Percentiles rank a stretch among this genome's conserved stretches.
phyloP scores from a whole-genome alignment of 2,329 filamentous ascomycete species.

The Dendrostoma leiphaemia region DNA sequence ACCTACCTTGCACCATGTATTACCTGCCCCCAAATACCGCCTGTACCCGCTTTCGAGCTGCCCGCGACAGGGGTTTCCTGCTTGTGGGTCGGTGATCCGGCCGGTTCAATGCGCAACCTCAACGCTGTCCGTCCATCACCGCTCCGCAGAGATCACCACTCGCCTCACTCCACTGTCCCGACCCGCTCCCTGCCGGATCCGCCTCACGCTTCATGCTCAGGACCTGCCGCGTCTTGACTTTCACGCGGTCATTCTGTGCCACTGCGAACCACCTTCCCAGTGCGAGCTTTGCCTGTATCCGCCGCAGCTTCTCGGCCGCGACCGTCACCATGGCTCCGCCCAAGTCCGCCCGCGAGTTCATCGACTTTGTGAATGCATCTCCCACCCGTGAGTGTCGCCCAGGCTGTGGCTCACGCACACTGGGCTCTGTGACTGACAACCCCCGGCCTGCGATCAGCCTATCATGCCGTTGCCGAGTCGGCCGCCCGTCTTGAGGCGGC shows the following conservation, averaged over 20 bases:
- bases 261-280: neutral
- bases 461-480: slow-evolving; percentile 85
- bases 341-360: slow-evolving; percentile 10
- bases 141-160: no score
- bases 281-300: neutral
- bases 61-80: no score
- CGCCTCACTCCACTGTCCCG: no score
- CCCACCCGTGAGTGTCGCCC: slow-evolving; percentile 19
- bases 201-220: slow-evolving; percentile 12
- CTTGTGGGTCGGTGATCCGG: no score
- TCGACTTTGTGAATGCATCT: slow-evolving; percentile 12
- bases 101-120: no score
- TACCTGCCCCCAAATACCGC: no score
- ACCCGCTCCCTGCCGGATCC: no score
- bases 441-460: slow-evolving; percentile 57
- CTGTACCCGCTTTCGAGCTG: no score
- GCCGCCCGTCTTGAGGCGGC: slow-evolving; percentile 74
- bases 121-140: no score
- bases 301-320: slow-evolving; percentile 12
- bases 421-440: neutral
- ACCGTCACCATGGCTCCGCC: slow-evolving; percentile 21
- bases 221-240: slow-evolving; percentile 1
- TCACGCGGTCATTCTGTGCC: neutral
- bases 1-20: no score
- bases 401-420: neutral